Percentiles rank a stretch among this genome's conserved stretches.
phyloP scores from a whole-genome alignment of 345 rosid genomes.

The Corchorus capsularis region DNA sequence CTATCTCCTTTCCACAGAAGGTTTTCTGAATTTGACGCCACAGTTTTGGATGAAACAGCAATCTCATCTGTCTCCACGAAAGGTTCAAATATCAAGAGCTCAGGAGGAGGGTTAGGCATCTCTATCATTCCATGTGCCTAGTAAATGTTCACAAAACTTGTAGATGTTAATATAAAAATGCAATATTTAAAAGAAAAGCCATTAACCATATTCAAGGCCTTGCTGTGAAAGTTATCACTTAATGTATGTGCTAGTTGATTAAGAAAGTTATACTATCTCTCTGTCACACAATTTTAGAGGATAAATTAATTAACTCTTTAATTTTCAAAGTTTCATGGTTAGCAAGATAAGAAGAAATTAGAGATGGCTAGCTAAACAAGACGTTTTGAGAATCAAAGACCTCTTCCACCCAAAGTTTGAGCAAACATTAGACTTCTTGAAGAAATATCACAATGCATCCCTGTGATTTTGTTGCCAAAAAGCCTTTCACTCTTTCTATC shows the following conservation, averaged over 20 bases:
- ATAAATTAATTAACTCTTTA: neutral
- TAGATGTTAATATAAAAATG: neutral
- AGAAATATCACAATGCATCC: neutral
- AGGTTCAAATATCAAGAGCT: slow-evolving; percentile 80
- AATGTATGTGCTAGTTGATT: neutral
- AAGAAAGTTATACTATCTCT: neutral
- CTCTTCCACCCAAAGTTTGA: neutral
- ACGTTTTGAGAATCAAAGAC: neutral
- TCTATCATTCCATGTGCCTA: slow-evolving; percentile 93
- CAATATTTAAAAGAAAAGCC: neutral
- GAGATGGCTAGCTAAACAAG: neutral
- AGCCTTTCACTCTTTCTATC: neutral
- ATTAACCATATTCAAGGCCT: neutral
- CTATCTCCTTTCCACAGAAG: slow-evolving; percentile 76
- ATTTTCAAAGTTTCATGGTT: neutral
- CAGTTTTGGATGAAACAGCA: slow-evolving; percentile 58
- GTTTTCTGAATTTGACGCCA: slow-evolving; percentile 28
- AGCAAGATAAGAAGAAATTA: neutral
- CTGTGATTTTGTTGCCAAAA: neutral
- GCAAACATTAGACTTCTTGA: neutral
- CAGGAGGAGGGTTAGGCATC: slow-evolving; percentile 93
- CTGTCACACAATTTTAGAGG: neutral
- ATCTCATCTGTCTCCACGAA: slow-evolving; percentile 91
- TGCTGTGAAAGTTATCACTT: neutral
- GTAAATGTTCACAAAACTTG: slow-evolving; percentile 24